Evolutionary conservation across 345 rosid species (phyloP).

Genomic region (Syzygium jambos): DNA sequence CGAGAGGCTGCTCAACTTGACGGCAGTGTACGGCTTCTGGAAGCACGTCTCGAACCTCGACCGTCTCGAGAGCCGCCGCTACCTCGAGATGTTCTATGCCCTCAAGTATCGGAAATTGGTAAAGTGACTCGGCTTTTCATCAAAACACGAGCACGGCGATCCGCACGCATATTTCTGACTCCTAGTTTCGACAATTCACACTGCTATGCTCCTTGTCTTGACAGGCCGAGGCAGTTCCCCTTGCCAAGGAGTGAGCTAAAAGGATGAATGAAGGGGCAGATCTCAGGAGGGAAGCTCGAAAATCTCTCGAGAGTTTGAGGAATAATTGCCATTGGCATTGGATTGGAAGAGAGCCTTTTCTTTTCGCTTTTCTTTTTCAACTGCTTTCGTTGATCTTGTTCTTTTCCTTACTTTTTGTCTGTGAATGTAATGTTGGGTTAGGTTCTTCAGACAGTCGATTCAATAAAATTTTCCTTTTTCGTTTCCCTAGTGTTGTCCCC

Average conservation of each 20-base stretch:
- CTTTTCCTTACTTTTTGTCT: not conserved
- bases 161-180: not conserved
- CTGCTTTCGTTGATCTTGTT: not conserved
- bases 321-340: not conserved
- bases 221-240: conserved; percentile 1
- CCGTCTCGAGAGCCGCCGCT: conserved; percentile 78
- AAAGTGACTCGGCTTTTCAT: conserved; percentile 1
- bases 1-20: conserved; percentile 79
- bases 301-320: not conserved
- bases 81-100: conserved; percentile 92
- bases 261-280: not conserved
- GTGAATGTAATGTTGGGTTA: not conserved
- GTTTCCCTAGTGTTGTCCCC: not conserved
- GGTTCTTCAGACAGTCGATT: not conserved
- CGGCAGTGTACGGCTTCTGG: conserved; percentile 95
- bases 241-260: not conserved
- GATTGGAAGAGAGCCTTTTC: not conserved
- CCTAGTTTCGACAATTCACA: not conserved
- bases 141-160: not conserved
- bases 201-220: not conserved
- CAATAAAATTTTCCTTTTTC: not conserved
- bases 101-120: conserved; percentile 84
- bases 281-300: not conserved
- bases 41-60: conserved; percentile 95
- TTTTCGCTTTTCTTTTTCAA: not conserved